phyloP scores from a whole-genome alignment of 768 basidiomycete genomes.

The Mycena haematopus region DNA sequence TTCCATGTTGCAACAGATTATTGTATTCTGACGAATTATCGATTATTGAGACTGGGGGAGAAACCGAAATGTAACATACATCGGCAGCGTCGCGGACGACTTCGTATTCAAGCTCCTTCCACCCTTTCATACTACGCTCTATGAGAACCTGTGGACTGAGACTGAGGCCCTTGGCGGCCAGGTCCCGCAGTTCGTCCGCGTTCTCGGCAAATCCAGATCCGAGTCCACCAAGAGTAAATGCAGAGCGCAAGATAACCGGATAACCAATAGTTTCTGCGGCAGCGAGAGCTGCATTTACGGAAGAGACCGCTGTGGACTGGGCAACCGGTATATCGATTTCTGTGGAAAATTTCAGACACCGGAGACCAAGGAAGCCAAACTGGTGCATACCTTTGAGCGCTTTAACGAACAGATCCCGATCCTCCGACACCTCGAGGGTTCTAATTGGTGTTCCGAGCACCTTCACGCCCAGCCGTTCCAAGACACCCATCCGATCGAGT shows the following conservation, averaged over 20 bases:
- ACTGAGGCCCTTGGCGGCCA: constrained; percentile 89
- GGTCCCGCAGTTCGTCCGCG: constrained; percentile 91
- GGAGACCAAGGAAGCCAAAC: neutral
- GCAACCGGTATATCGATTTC: constrained; percentile 98
- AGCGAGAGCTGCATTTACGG: constrained; percentile 88
- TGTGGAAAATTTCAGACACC: constrained; percentile 39
- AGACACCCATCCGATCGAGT: constrained; percentile 94
- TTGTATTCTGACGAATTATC: constrained; percentile 76
- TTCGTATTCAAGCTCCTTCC: constrained; percentile 99
- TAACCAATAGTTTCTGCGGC: constrained; percentile 94
- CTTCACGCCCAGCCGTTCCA: constrained; percentile 90
- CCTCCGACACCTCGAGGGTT: constrained; percentile 96
- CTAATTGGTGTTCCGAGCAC: constrained; percentile 95
- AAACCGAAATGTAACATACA: constrained; percentile 54
- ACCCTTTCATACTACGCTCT: constrained; percentile 98
- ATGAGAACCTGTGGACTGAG: constrained; percentile 96
- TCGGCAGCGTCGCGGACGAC: constrained; percentile 98
- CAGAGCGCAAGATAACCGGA: constrained; percentile 95
- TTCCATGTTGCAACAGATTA: constrained; percentile 99
- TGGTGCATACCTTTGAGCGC: constrained; percentile 83
- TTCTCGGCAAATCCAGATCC: constrained; percentile 98
- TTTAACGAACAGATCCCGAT: constrained; percentile 94
- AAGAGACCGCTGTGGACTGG: constrained; percentile 95
- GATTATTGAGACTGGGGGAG: constrained; percentile 16
- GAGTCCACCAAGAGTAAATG: constrained; percentile 97